Base-by-base conservation (phyloP, 2,329 filamentous ascomycete species). In the Phialocephala subalpina region DNA sequence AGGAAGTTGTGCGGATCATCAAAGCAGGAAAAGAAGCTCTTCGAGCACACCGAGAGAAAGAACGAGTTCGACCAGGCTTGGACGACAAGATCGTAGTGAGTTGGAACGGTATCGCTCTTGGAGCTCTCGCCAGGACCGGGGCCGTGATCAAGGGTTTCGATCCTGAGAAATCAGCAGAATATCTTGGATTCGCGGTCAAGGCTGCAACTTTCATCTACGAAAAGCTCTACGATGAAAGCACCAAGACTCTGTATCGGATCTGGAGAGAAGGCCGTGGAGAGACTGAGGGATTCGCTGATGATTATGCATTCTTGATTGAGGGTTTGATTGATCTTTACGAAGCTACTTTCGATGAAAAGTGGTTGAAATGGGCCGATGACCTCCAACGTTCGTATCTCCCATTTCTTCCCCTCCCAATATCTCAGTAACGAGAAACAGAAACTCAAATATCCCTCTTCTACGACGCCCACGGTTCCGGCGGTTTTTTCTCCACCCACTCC, bases 41-140 rank as follows among this genome's bases (percentile, higher is more conserved):
- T 14, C 86, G 87, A 38, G 85, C 87, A 2, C 88, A 94, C 76
- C 86, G 94, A 25, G 88, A 94, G 42, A 87, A 82, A 69, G 91
- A 93, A 70, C 88, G 96, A 0, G 89, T 90, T 0, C 85, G 90
- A 18, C 96, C 96, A 2, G 87, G 88, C 8, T 80, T 97, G 6
- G 96, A 98, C 74, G 92, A 94, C 75, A 98, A 98, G 78, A 90
- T 97, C 52, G 88, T 97, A 2, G 89, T 92, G 1, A 88, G 90
- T 12, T 96, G 92, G 88, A 98, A 98, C 70, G 95, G 94, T 2
- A 86, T 98, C 64, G 93, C 92, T 0, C 93, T 98, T 64, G 90
- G 90, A 1, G 90, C 92, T 0, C 82, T 99, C n/a, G 89, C 93
- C 18, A 87, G 92, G 68, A 87, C 92, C 9, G 88, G 88, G n/a